These are phyloP conservation scores for Aquilaria sinensis DNA, from an alignment of 345 rosid species.

Conservation along the genomic window DNA sequence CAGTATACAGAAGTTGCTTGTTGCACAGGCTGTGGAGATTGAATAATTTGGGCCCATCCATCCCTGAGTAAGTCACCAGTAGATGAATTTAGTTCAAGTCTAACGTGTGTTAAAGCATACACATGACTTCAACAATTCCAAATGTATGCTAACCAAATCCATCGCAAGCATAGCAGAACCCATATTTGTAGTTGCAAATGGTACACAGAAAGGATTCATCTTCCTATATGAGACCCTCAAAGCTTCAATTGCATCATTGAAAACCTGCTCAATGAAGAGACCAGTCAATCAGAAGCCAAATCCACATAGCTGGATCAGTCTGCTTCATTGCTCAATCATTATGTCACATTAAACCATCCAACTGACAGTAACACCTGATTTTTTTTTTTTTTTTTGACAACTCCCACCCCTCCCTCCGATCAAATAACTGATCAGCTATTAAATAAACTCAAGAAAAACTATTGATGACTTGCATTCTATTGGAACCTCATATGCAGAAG, in stretches of 20 bases:
- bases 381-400: not conserved
- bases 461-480: too few species aligned
- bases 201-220: conserved; percentile 95
- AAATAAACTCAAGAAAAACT: too few species aligned
- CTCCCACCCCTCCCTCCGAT: too few species aligned
- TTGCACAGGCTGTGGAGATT: conserved; percentile 94
- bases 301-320: not conserved
- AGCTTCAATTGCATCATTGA: conserved; percentile 87
- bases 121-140: conserved; percentile 7
- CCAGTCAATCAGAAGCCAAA: not conserved
- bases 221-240: conserved; percentile 79
- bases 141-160: conserved; percentile 68
- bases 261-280: conserved; percentile 48
- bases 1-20: conserved; percentile 87
- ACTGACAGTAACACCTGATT: not conserved
- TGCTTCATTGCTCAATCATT: not conserved
- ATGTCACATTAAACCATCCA: not conserved
- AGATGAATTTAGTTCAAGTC: conserved; percentile 15
- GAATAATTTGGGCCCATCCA: conserved; percentile 99
- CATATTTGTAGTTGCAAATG: conserved; percentile 97
- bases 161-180: conserved; percentile 99
- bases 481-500: too few species aligned
- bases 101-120: conserved; percentile 1
- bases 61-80: conserved; percentile 46
- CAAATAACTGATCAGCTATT: too few species aligned